phyloP scores from a whole-genome alignment of 75 land plant genomes.

The Isoetes taiwanensis region DNA sequence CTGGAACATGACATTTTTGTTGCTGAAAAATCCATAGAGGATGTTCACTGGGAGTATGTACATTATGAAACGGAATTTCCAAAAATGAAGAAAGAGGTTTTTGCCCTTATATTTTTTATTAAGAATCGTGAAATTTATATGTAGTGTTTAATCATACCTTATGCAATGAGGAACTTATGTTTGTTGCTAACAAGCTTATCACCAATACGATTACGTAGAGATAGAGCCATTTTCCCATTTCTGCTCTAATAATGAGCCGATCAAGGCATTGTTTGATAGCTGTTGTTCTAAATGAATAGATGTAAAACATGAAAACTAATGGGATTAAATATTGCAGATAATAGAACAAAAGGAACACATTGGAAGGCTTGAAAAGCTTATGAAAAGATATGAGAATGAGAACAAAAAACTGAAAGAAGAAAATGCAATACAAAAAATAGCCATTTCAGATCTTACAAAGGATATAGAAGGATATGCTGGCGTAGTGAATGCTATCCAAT shows the following conservation, averaged over 20 bases:
- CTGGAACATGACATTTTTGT: neutral
- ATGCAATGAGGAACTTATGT: no score
- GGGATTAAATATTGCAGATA: neutral
- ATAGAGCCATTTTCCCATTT: no score
- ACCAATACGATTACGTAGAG: no score
- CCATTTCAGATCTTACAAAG: neutral
- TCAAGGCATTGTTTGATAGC: no score
- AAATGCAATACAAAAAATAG: neutral
- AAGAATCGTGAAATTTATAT: no score
- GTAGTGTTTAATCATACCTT: no score
- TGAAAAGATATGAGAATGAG: neutral
- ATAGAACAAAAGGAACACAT: neutral
- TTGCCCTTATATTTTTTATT: no score
- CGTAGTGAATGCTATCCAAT: neutral
- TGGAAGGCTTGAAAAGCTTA: neutral
- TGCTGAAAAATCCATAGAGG: neutral
- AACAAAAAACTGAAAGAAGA: neutral
- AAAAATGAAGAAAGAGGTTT: neutral
- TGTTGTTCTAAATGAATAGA: no score
- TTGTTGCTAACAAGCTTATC: neutral
- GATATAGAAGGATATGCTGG: neutral
- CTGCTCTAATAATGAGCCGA: no score
- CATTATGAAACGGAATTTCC: conserved; percentile 1
- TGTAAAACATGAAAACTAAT: neutral
- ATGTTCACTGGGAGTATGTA: neutral